Base-by-base conservation (phyloP, 306 rosid species). In the Trifolium repens region DNA sequence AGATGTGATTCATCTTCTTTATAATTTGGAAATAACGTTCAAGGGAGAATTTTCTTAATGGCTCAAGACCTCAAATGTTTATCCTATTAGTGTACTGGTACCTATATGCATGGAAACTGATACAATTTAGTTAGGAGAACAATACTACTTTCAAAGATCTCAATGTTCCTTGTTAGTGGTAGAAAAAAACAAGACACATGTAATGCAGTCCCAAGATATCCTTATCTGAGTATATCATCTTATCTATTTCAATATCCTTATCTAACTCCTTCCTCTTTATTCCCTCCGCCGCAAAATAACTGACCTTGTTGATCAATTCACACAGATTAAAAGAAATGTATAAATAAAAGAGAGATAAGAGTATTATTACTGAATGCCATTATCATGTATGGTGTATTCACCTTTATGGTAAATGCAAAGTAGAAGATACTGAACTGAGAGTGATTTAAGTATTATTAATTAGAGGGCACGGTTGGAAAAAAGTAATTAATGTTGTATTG, bases 21-120 rank as follows among this genome's bases (percentile, higher is more conserved):
- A 17, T 40, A 12, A 19, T 40, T 65, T 39, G 52, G 19, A 24
- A 65, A 65, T 40, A 35, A 10, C 11, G n/a, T 63, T 37, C 68
- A 35, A 35, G 46, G 37, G 12, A 63, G 68, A 63, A n/a, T 15
- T 63, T 63, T 35, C 15, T 63, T 46, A 63, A 63, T 63, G 42
- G 42, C 0, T 39, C 2, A 39, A 39, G 42, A 8, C 24, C 27
- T 34, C 24, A 16, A 63, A 44, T n/a, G 68, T 3, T 34, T 63
- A 15, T 63, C 26, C 68, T 15, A 46, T n/a, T 15, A 8, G 47
- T n/a, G 9, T 62, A 35, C 13, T 62, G 44, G 12, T 62, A 34
- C 19, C 34, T 60, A 13, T 30, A 60, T 60, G 42, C 22, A 10
- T 14, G 67, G 42, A 60, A 27, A 60, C 5, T 60, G 34, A 60